phyloP scores from a whole-genome alignment of 495 filamentous ascomycete genomes.

The Neurospora sp. region DNA sequence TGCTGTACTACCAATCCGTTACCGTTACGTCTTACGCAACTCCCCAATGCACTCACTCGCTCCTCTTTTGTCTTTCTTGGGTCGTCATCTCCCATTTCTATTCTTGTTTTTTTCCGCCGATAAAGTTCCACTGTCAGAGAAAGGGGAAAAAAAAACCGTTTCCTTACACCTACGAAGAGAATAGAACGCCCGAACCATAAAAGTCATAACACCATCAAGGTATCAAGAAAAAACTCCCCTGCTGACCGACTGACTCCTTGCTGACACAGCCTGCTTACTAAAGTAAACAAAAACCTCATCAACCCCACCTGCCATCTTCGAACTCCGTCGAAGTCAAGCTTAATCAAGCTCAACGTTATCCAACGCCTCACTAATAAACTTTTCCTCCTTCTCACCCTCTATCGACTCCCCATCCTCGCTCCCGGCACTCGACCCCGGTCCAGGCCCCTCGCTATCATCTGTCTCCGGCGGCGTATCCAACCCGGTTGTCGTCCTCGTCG shows the following conservation, averaged over 20 bases:
- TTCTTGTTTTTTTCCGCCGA: neutral
- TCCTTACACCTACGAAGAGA: neutral
- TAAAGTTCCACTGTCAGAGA: neutral
- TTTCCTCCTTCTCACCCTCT: conserved; percentile 17
- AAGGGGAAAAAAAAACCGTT: neutral
- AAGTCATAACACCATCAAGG: neutral
- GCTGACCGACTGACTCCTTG: neutral
- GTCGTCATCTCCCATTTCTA: neutral
- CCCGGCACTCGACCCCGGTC: conserved; percentile 13
- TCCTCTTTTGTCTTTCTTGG: neutral
- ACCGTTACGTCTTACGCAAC: neutral
- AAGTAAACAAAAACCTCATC: neutral
- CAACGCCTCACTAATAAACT: conserved; percentile 32
- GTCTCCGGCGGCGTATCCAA: conserved; percentile 36
- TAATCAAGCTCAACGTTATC: conserved; percentile 28
- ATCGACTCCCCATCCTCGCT: conserved; percentile 25
- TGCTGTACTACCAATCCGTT: neutral
- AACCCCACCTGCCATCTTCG: no score
- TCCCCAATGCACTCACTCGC: neutral
- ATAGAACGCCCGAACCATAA: neutral
- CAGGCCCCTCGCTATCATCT: conserved; percentile 30
- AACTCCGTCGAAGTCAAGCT: no score
- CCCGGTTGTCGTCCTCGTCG: conserved; percentile 7
- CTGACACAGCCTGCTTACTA: neutral
- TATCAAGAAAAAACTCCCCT: neutral